Evolutionary conservation across 768 basidiomycete species (phyloP).

Genomic region (Asterophora parasitica): DNA sequence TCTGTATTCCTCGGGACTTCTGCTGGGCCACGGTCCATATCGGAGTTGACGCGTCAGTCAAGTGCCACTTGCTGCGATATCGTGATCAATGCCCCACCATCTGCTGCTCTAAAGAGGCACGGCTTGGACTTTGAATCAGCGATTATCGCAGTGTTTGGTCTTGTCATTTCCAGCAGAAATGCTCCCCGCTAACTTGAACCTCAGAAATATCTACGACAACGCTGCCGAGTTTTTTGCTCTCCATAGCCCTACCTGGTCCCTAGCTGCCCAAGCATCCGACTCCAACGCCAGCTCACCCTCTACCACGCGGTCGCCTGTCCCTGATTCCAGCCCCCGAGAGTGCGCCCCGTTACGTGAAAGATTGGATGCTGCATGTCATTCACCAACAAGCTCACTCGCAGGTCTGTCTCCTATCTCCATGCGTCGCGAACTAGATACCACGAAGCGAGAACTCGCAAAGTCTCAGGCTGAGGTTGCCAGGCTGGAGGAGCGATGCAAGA

Average conservation of each 20-base stretch:
- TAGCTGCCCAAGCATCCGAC: constrained; percentile 22
- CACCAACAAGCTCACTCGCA: constrained; percentile 38
- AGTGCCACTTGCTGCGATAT: constrained; percentile 11
- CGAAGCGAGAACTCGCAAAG: constrained; percentile 51
- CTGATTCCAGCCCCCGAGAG: constrained; percentile 40
- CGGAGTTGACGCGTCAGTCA: constrained; percentile 9
- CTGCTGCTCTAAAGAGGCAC: constrained; percentile 17
- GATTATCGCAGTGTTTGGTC: constrained; percentile 37
- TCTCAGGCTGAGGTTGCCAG: constrained; percentile 49
- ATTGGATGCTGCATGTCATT: constrained; percentile 42
- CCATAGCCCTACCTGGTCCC: constrained; percentile 33
- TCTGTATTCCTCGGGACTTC: constrained; percentile 11
- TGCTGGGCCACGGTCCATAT: constrained; percentile 9
- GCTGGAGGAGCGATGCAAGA: constrained; percentile 57
- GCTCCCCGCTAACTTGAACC: constrained; percentile 44
- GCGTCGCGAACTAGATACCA: constrained; percentile 54
- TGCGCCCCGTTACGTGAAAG: constrained; percentile 42
- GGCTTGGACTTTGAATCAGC: constrained; percentile 20
- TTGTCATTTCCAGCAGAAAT: constrained; percentile 33
- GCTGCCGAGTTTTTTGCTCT: constrained; percentile 58
- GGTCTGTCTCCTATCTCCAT: constrained; percentile 36
- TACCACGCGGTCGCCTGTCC: constrained; percentile 27
- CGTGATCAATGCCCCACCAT: constrained; percentile 15
- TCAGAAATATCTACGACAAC: constrained; percentile 44
- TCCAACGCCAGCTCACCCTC: constrained; percentile 15